Evolutionary conservation across 2,329 filamentous ascomycete species (phyloP).

Genomic region (Beauveria medogensis): DNA sequence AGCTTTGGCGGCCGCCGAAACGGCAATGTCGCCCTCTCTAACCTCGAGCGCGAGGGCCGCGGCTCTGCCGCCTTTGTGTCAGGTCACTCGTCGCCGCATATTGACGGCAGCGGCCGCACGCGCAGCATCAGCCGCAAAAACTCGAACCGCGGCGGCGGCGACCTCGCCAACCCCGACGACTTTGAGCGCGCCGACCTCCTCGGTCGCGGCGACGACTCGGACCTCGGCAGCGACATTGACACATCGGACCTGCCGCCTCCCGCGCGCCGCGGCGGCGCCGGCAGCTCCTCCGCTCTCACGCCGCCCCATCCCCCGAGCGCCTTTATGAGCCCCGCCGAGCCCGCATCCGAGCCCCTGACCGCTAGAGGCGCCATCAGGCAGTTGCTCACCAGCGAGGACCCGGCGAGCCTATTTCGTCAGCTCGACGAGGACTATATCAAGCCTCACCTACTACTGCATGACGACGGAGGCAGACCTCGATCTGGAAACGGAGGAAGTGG

Average conservation of each 20-base stretch:
- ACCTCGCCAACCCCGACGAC: slow-evolving; percentile 31
- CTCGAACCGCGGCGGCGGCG: slow-evolving; percentile 20
- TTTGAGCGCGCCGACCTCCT: slow-evolving; percentile 51
- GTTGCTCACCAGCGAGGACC: slow-evolving; percentile 78
- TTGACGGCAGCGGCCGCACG: slow-evolving; percentile 28
- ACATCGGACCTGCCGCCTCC: slow-evolving; percentile 59
- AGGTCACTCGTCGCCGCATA: slow-evolving; percentile 42
- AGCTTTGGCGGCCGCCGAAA: slow-evolving; percentile 65
- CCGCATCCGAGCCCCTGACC: slow-evolving; percentile 43
- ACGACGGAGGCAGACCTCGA: slow-evolving; percentile 19
- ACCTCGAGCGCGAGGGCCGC: slow-evolving; percentile 31
- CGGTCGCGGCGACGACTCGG: slow-evolving; percentile 45
- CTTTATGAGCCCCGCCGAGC: slow-evolving; percentile 22
- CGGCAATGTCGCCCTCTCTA: slow-evolving; percentile 51
- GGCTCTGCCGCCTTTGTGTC: slow-evolving; percentile 43
- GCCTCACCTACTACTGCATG: slow-evolving; percentile 76
- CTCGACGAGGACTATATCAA: slow-evolving; percentile 96
- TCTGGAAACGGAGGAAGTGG: slow-evolving; percentile 19
- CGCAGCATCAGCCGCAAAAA: slow-evolving; percentile 46
- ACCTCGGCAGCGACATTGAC: slow-evolving; percentile 57
- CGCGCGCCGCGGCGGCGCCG: slow-evolving; percentile 27
- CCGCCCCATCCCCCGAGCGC: slow-evolving; percentile 21
- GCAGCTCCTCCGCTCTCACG: slow-evolving; percentile 17
- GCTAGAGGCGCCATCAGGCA: slow-evolving; percentile 72
- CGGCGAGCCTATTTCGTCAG: slow-evolving; percentile 81